Base-by-base conservation (phyloP, 1,139 yeast species). In the Nakaseomyces nivariensis region DNA sequence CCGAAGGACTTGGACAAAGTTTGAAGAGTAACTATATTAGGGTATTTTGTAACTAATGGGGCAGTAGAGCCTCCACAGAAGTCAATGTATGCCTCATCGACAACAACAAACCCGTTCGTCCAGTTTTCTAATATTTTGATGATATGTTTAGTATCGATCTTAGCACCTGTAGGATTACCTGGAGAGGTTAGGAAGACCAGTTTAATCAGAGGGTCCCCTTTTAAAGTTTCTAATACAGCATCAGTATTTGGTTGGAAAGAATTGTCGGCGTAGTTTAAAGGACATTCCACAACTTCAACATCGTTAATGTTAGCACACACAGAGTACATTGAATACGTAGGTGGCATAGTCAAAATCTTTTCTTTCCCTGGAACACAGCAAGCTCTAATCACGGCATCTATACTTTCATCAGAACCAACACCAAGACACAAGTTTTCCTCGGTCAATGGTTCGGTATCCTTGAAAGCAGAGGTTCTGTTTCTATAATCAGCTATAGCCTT, bases 321-420 rank as follows among this genome's bases (percentile, higher is more conserved):
- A 2, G 84, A 70, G 72, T 92, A 92, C 99, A 92, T 92, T 9
- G 98, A 97, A 63, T 92, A 92, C 0, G 98, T 92, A 36, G 98
- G 98, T 4, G 98, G 97, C 66, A 96, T 84, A 2, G 81, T 78
- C 58, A 92, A 70, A 60, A 94, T 70, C 66, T 88, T 90, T 54
- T 89, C 96, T 56, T 73, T 75, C 0, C 85, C 86, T 3, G 99
- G 98, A 11, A 70, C 72, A 64, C 97, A 88, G 49, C 85, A 78
- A 51, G 95, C 87, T 59, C 99, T 74, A 55, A 92, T 82, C 50
- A 92, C 70, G 50, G 94, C 76, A 66, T 92, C 99, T 50, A 94
- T 89, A 60, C 95, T 82, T 67, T 92, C 99, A 64, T 92, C 99
- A 1, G 97, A 88, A 1, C 99, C 99, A 13, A 92, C 98, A 34